Evolutionary conservation across 75 land plant species (phyloP), one percentile per base, ranked within the genome.

Genomic region (Isoetes taiwanensis): DNA sequence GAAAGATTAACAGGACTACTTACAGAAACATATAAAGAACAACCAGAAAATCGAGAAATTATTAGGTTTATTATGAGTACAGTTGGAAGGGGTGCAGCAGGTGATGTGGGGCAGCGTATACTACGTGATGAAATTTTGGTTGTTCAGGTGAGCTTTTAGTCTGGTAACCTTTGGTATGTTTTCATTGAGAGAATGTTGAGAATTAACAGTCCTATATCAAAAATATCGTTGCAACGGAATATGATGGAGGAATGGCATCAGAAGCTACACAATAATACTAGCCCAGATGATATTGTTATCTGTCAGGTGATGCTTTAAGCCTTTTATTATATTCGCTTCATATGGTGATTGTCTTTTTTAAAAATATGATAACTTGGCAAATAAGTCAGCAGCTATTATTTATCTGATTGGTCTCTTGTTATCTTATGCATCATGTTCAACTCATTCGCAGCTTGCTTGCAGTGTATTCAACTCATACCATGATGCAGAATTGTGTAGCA

Each of bases 181-280:
- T 54, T 6, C n/a, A 27, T 5, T 20, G n/a, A 32, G 40, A 25
- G 2, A 25, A 14, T 34, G 50, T 14, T 23, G 12, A 23, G 24
- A n/a, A 41, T 20, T 60, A 60, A 6, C 14, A 10, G 46, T 35
- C 23, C 34, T 48, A 2, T 42, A 46, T 37, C 11, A 23, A 14
- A 21, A 38, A 10, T 63, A 17, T 28, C 31, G 12, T 24, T 58
- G 65, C 80, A 94, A 96, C 77, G 99, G 56, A 84, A 89, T 42
- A 94, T 94, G 90, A 94, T 94, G 99, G 99, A 94, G 56, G 96
- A 94, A 75, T 94, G 99, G 99, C 99, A 94, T 56, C 99, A 94
- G 56, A 94, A 94, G 68, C 65, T 94, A 32, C 99, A 94, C 63
- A 94, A 94, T 61, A 94, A 94, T 58, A 94, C 96, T 1, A 94